Evolutionary conservation across 2,329 filamentous ascomycete species (phyloP), one percentile per base, ranked within the genome.

Genomic region (Ophiostoma ips): DNA sequence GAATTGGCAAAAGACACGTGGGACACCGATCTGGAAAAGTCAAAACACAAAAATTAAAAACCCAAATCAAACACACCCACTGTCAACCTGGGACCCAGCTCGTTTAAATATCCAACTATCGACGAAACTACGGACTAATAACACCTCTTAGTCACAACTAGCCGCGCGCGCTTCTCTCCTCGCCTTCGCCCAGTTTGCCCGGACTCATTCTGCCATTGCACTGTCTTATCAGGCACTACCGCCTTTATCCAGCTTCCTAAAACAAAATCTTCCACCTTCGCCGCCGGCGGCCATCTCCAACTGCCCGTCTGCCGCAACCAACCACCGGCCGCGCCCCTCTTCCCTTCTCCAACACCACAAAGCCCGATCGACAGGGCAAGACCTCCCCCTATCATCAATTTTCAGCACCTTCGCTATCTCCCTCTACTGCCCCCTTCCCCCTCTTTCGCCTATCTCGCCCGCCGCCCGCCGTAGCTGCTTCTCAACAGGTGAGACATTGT

Each of bases 361-460:
- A 8, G 5, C 40, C n/a, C 35, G 46, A 52, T 52, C 50, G 50
- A 49, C 41, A 52, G 41, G 41, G 28, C 50, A 13, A 35, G 15
- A 24, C 35, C 44, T 48, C n/a, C n/a, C n/a, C n/a, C n/a, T n/a
- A n/a, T n/a, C n/a, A 19, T 28, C 43, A 30, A 43, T 30, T 46
- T 49, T 37, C 52, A 48, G 34, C 38, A 21, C 34, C 38, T 19
- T 28, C 24, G 24, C 37, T 49, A 49, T 37, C 46, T 48, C 43
- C 11, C n/a, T n/a, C n/a, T n/a, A n/a, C n/a, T n/a, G n/a, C n/a
- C n/a, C n/a, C 13, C 43, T 24, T 5, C 38, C n/a, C 38, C 38
- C 24, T 28, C 24, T 5, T 28, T 28, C 24, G 24, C 44, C 40
- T 52, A 48, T 51, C 50, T 51, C 34, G 28, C 40, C 38, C 35